Evolutionary conservation across 495 filamentous ascomycete genomes (phyloP).

Genomic region (Recurvomyces mirabilis): DNA sequence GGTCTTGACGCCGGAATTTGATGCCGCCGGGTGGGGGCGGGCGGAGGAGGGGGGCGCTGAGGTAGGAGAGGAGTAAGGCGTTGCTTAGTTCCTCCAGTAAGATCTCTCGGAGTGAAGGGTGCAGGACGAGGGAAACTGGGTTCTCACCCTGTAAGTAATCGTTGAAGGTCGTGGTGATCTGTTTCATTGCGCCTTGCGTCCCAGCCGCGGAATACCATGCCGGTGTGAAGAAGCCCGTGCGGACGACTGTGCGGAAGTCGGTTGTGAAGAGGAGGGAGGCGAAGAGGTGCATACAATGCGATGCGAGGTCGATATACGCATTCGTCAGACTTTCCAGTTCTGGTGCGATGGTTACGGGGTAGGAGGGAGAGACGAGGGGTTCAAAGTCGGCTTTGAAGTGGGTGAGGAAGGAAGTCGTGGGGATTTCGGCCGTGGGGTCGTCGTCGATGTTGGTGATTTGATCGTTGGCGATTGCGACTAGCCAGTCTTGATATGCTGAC

Average conservation of each 20-base stretch:
- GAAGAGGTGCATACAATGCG: constrained; percentile 78
- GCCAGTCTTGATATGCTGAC: constrained; percentile 77
- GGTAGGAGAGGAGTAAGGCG: constrained; percentile 75
- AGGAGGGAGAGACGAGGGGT: constrained; percentile 65
- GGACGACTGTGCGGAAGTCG: constrained; percentile 70
- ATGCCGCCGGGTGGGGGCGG: too few species aligned
- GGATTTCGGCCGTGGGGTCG: constrained; percentile 55
- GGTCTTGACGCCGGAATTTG: constrained; percentile 74
- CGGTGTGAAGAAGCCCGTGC: constrained; percentile 82
- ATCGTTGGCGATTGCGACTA: constrained; percentile 94
- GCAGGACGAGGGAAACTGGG: constrained; percentile 71
- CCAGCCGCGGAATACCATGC: constrained; percentile 61
- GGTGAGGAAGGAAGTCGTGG: constrained; percentile 63
- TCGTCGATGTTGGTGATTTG: constrained; percentile 97
- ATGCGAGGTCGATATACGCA: constrained; percentile 87
- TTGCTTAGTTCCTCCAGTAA: constrained; percentile 82
- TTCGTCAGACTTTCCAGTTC: constrained; percentile 68
- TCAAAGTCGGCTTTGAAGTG: constrained; percentile 71
- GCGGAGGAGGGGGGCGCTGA: constrained; percentile 78
- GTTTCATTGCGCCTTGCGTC: constrained; percentile 50
- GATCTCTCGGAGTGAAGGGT: constrained; percentile 77
- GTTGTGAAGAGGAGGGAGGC: constrained; percentile 71
- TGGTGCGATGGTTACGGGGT: constrained; percentile 54
- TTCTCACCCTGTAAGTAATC: constrained; percentile 58
- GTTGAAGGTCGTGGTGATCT: constrained; percentile 83